Conservation (phyloP, 2,329 filamentous ascomycete species). For the Ophiostoma triangulosporum region DNA sequence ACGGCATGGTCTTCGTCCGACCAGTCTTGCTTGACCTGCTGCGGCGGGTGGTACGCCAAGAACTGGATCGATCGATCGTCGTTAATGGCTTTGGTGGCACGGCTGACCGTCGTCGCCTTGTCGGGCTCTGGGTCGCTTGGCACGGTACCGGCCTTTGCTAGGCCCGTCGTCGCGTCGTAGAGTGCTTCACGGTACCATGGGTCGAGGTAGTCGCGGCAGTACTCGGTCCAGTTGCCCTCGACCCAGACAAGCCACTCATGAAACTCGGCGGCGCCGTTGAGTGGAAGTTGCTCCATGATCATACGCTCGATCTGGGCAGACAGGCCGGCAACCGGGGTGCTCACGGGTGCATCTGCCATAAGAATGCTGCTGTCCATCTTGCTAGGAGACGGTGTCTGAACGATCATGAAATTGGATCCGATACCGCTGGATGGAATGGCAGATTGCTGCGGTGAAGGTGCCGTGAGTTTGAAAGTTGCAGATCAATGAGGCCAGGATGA, state of each 20-base stretch:
- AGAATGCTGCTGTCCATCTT: background rate
- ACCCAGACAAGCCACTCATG: conserved; percentile 24
- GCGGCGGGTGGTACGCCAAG: conserved; percentile 22
- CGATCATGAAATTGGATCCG: no score
- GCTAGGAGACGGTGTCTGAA: no score
- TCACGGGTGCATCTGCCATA: background rate
- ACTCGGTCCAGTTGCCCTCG: conserved; percentile 25
- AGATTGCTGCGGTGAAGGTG: no score
- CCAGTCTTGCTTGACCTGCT: conserved; percentile 22
- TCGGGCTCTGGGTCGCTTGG: background rate
- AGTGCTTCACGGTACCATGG: background rate
- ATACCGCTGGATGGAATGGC: no score
- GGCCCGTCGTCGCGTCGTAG: conserved; percentile 5
- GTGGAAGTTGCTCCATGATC: conserved; percentile 26
- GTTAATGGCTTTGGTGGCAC: conserved; percentile 21
- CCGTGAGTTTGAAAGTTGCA: no score
- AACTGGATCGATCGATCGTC: conserved; percentile 18
- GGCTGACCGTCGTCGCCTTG: conserved; percentile 20
- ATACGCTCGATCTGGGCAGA: conserved; percentile 25
- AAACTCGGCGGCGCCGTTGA: conserved; percentile 22
- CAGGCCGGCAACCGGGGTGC: conserved; percentile 7
- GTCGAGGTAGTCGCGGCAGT: conserved; percentile 21
- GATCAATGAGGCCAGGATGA: no score
- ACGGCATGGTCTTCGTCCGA: conserved; percentile 24
- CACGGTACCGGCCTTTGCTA: background rate